A percentile compares a stretch with the other conserved stretches of the same genome.
These are phyloP conservation scores for Sporobolomyces phaffii DNA, from an alignment of 768 basidiomycete species.

Conservation along the genomic window DNA sequence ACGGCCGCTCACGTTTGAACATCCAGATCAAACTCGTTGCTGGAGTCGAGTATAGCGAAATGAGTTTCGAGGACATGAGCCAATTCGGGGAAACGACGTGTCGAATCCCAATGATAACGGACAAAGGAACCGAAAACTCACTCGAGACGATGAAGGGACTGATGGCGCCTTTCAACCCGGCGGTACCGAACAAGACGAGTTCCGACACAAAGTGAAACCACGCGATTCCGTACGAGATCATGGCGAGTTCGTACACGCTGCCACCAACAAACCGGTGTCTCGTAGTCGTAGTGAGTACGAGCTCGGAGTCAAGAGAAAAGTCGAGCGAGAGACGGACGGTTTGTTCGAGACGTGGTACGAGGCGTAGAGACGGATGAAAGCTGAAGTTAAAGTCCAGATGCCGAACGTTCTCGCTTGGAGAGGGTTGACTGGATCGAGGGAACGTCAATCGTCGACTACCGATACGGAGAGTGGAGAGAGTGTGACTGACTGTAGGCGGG, in stretches of 20 bases:
- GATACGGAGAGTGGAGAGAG: neutral
- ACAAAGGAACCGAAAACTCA: conserved; percentile 50
- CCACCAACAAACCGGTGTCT: neutral
- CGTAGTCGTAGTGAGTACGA: neutral
- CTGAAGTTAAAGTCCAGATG: conserved; percentile 81
- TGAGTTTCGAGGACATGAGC: no score
- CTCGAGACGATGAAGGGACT: conserved; percentile 79
- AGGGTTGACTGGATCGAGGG: conserved; percentile 59
- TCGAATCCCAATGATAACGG: no score
- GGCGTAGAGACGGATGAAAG: conserved; percentile 73
- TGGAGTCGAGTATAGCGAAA: neutral
- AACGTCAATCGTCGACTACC: neutral
- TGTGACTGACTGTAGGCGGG: conserved; percentile 47
- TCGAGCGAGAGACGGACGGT: conserved; percentile 51
- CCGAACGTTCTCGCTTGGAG: conserved; percentile 86
- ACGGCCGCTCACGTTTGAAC: conserved; percentile 51
- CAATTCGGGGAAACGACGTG: no score
- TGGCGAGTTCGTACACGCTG: conserved; percentile 82
- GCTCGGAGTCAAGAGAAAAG: neutral
- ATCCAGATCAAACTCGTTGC: conserved; percentile 69
- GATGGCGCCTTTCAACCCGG: conserved; percentile 60
- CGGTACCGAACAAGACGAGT: conserved; percentile 70
- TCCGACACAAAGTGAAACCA: conserved; percentile 85
- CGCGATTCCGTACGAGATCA: conserved; percentile 82
- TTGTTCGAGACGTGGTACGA: conserved; percentile 82